Base-by-base conservation (phyloP, 768 basidiomycete genomes). In the Tylopilus balloui region DNA sequence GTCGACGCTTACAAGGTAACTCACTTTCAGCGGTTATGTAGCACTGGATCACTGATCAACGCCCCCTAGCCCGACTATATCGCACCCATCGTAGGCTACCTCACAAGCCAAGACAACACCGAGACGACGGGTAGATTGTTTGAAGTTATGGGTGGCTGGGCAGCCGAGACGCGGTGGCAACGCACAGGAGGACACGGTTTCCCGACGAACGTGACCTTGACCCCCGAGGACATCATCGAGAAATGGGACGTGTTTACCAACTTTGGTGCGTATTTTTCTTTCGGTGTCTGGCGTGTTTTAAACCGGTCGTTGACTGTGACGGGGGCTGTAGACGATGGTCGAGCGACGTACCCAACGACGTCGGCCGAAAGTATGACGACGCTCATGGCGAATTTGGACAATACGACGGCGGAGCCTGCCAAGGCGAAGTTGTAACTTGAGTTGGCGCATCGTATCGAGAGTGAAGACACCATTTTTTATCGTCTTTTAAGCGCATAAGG, bases 111-210 rank as follows among this genome's bases (percentile, higher is more conserved):
- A 68, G 86, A 83, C 47, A 94, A 95, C 58, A 73, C 76, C 15
- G 78, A 83, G 31, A 83, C 81, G 8, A 79, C 84, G 12, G 88
- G 89, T 8, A 71, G 74, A 6, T 63, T 99, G 42, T 94, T 94
- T 66, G 94, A 97, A 67, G 79, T 92, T 34, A 78, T 78, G 13
- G 93, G 88, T 20, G 96, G 95, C 0, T 97, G 92, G 89, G 86
- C 87, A 3, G 90, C 90, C 1, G 83, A 93, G 67, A 85, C 88
- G 27, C 78, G 95, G 49, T 99, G 95, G 94, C 88, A 97, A 67
- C 82, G 92, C 13, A 75, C 91, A 9, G 87, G 85, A 2, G 96
- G 94, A 10, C 72, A 85, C 61, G 86, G 88, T 7, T 97, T 98
- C 82, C 86, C 92, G 5, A 78, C 85, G 29, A 84, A 84, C 63